A percentile compares a stretch with the other conserved stretches of the same genome.
These are phyloP conservation scores for Daphne laureola DNA, from an alignment of 441 rosid species.

Conservation along the genomic window DNA sequence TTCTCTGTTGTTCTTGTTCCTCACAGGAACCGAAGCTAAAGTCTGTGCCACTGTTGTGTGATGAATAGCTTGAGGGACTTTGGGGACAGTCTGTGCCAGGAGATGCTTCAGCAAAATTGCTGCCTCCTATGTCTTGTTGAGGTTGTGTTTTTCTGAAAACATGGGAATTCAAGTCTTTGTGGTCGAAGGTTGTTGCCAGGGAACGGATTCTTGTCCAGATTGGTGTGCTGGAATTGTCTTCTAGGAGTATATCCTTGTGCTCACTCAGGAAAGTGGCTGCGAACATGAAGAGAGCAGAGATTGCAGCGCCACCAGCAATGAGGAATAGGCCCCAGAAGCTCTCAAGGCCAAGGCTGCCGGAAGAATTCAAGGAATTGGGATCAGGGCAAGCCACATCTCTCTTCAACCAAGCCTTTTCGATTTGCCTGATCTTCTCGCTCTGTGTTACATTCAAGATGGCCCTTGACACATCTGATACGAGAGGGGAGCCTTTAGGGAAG, in stretches of 20 bases:
- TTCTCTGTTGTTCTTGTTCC: conserved; percentile 16
- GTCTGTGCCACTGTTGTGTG: conserved; percentile 14
- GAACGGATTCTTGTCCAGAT: conserved; percentile 14
- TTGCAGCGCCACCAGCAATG: conserved; percentile 27
- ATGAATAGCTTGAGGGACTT: conserved; percentile 22
- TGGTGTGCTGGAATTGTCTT: conserved; percentile 11
- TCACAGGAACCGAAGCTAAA: background rate
- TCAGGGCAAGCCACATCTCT: conserved; percentile 25
- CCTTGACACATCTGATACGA: conserved; percentile 54
- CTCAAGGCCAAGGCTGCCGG: conserved; percentile 38
- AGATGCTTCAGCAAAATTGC: conserved; percentile 8
- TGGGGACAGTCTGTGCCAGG: conserved; percentile 1
- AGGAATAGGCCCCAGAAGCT: conserved; percentile 60
- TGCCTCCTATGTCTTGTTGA: conserved; percentile 1
- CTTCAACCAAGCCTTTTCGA: conserved; percentile 36
- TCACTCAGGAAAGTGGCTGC: conserved; percentile 18
- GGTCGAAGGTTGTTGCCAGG: conserved; percentile 18
- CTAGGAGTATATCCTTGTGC: conserved; percentile 11
- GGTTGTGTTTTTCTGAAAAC: conserved; percentile 16
- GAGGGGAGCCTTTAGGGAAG: conserved; percentile 51
- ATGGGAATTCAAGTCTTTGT: conserved; percentile 27
- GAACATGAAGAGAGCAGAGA: conserved; percentile 30
- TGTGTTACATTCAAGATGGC: conserved; percentile 49
- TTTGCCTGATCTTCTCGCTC: conserved; percentile 30
- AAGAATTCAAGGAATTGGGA: conserved; percentile 15